Conservation (phyloP, 108 stramenopile species). For the Fragilaria crotonensis region DNA sequence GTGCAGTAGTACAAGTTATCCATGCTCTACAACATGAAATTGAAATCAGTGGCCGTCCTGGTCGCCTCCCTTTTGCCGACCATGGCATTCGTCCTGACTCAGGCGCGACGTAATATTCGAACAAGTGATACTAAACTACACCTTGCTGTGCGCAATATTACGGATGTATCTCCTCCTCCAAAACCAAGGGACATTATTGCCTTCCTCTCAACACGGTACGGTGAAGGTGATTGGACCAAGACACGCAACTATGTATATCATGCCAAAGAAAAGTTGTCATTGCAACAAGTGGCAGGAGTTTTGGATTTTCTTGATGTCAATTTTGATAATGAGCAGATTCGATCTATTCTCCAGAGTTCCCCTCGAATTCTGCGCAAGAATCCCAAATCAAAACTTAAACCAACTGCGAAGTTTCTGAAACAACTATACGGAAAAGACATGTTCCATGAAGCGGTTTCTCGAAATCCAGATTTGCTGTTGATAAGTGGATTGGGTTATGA, state of each 20-base stretch:
- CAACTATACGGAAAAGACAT: conserved; percentile 52
- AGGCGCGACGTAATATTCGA: not conserved
- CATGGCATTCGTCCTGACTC: not conserved
- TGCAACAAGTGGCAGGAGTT: conserved; percentile 35
- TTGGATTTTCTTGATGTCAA: conserved; percentile 42
- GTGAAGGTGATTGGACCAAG: conserved; percentile 30
- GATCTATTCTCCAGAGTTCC: conserved; percentile 36
- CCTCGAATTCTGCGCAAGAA: conserved; percentile 67
- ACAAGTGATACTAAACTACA: not conserved
- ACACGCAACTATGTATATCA: conserved; percentile 56
- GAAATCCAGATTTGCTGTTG: conserved; percentile 65
- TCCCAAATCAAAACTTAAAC: conserved; percentile 34
- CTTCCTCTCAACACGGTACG: conserved; percentile 1
- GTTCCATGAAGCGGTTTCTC: conserved; percentile 49
- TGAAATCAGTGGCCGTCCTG: not conserved
- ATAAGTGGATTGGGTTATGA: conserved; percentile 57
- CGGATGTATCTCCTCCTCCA: not conserved
- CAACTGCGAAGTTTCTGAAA: conserved; percentile 64
- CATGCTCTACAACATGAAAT: not conserved
- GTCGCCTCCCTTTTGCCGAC: not conserved
- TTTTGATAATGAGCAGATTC: conserved; percentile 27
- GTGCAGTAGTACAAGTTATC: too few relatives aligned
- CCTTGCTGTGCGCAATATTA: not conserved
- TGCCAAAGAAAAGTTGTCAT: conserved; percentile 24
- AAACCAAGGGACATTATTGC: not conserved